Conservation (phyloP, 345 rosid species). For the Moringa oleifera region DNA sequence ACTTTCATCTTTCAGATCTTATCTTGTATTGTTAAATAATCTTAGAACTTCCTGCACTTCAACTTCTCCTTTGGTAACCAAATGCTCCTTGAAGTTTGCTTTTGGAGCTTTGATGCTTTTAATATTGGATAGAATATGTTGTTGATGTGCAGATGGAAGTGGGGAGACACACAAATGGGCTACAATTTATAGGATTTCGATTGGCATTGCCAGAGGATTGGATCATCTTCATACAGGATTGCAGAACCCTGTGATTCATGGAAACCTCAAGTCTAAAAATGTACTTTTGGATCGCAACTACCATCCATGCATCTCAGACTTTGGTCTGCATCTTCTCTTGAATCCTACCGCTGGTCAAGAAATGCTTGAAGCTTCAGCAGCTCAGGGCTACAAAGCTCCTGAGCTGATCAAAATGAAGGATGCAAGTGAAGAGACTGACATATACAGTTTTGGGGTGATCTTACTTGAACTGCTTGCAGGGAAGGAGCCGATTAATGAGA, state of each 20-base stretch:
- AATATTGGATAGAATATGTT: background rate
- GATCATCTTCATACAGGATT: conserved; percentile 73
- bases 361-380: conserved; percentile 72
- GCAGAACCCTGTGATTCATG: conserved; percentile 57
- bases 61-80: background rate
- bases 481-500: conserved; percentile 57
- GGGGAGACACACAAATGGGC: conserved; percentile 54
- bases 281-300: conserved; percentile 48
- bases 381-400: conserved; percentile 89
- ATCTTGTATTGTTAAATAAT: too few species aligned
- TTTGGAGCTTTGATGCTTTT: background rate
- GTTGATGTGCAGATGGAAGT: conserved; percentile 41
- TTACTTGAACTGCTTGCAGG: conserved; percentile 81
- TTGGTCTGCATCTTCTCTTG: conserved; percentile 59
- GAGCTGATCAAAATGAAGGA: conserved; percentile 85
- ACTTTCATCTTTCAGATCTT: background rate
- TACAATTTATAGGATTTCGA: conserved; percentile 45
- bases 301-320: conserved; percentile 61
- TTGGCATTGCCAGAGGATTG: conserved; percentile 63
- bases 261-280: conserved; percentile 82
- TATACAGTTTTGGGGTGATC: conserved; percentile 71
- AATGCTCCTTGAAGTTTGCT: too few species aligned
- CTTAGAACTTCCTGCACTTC: background rate
- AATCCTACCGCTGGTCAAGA: conserved; percentile 63
- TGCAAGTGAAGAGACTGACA: conserved; percentile 58